These are phyloP conservation scores for Pseudogymnoascus sp. DNA, from an alignment of 2,329 filamentous ascomycete genomes.

Conservation along the genomic window DNA sequence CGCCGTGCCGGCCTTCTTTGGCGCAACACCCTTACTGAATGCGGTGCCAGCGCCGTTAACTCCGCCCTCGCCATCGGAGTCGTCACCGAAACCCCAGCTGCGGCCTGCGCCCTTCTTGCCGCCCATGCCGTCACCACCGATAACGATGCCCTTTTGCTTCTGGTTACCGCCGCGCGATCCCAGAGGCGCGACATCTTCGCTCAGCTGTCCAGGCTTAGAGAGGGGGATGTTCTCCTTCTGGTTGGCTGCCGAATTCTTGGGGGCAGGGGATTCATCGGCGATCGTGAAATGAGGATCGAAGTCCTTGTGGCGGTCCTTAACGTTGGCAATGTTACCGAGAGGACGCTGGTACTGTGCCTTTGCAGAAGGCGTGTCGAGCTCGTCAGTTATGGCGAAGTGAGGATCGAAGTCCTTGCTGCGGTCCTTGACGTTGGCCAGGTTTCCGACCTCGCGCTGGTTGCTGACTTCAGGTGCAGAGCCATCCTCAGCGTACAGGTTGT, in stretches of 20 bases:
- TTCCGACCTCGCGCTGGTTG: conserved; percentile 45
- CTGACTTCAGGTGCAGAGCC: conserved; percentile 26
- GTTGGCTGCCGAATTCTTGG: conserved; percentile 32
- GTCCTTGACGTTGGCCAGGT: conserved; percentile 66
- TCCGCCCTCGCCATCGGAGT: conserved; percentile 38
- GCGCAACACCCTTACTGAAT: conserved; percentile 22
- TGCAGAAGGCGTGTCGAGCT: conserved; percentile 42
- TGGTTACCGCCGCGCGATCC: conserved; percentile 18
- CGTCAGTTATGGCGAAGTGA: conserved; percentile 71
- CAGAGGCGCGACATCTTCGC: conserved; percentile 22
- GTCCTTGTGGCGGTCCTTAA: conserved; percentile 65
- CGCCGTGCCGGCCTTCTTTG: conserved; percentile 23
- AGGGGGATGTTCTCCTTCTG: conserved; percentile 33
- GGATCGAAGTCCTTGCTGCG: conserved; percentile 69
- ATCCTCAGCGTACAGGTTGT: conserved; percentile 62
- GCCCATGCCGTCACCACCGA: conserved; percentile 61
- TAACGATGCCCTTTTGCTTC: conserved; percentile 35
- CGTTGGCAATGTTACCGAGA: conserved; percentile 48
- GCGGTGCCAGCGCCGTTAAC: conserved; percentile 23
- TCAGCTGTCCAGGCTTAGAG: conserved; percentile 21
- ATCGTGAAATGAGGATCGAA: conserved; percentile 57
- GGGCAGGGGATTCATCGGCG: conserved; percentile 56
- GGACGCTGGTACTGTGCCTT: conserved; percentile 23
- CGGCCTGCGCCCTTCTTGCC: conserved; percentile 46
- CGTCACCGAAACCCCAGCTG: conserved; percentile 51